phyloP scores from a whole-genome alignment of 768 basidiomycete genomes.

The Tylopilus balloui region DNA sequence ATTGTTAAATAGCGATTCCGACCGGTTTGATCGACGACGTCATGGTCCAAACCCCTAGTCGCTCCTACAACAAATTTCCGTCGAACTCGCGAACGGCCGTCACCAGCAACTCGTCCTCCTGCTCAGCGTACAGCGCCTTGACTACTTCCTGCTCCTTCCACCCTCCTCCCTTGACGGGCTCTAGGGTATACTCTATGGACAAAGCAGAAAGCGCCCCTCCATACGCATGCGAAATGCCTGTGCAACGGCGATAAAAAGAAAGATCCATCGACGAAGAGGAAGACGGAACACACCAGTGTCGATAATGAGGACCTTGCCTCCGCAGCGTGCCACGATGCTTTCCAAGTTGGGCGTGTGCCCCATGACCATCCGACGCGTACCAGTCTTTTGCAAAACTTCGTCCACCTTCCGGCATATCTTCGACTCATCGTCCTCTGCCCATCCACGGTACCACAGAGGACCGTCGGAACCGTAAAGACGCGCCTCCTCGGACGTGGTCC shows the following conservation, averaged over 20 bases:
- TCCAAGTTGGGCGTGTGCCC: conserved; percentile 94
- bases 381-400: conserved; percentile 64
- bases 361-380: conserved; percentile 88
- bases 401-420: conserved; percentile 69
- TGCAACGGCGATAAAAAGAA: conserved; percentile 6
- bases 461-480: conserved; percentile 74
- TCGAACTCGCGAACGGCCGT: conserved; percentile 24
- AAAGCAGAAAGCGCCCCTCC: conserved; percentile 90
- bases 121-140: conserved; percentile 33
- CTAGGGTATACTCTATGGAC: conserved; percentile 79
- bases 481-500: conserved; percentile 60
- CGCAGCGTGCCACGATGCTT: conserved; percentile 81
- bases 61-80: conserved; percentile 20
- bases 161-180: conserved; percentile 44
- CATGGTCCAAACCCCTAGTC: conserved; percentile 17
- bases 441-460: conserved; percentile 93
- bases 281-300: conserved; percentile 67
- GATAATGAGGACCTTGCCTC: conserved; percentile 92
- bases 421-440: conserved; percentile 73
- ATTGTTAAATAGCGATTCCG: conserved; percentile 23
- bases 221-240: conserved; percentile 93
- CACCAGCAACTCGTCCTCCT: conserved; percentile 28
- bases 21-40: conserved; percentile 16
- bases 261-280: neutral
- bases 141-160: conserved; percentile 36